phyloP scores from a whole-genome alignment of 1,139 yeast species.

The Yamadazyma dushanensis region DNA sequence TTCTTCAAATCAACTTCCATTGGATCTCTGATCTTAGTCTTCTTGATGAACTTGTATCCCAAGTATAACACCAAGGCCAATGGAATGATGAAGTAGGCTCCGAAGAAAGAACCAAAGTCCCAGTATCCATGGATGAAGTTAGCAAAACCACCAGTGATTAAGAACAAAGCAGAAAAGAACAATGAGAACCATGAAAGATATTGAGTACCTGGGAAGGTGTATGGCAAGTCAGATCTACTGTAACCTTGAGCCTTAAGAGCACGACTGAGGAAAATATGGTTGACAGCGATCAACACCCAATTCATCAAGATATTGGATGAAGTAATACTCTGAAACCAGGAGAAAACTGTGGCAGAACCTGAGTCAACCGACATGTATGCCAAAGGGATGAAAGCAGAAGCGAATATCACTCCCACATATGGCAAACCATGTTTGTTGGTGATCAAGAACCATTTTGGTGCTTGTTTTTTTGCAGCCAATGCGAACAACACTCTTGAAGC shows the following conservation, averaged over 20 bases:
- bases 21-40: conserved; percentile 26
- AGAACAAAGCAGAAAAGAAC: conserved; percentile 28
- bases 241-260: conserved; percentile 34
- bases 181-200: conserved; percentile 38
- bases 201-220: conserved; percentile 25
- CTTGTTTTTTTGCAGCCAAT: conserved; percentile 47
- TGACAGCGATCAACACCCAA: conserved; percentile 41
- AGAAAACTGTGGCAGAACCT: conserved; percentile 50
- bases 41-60: conserved; percentile 30
- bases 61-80: conserved; percentile 24
- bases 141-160: conserved; percentile 42
- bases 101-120: conserved; percentile 32
- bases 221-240: conserved; percentile 36
- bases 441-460: conserved; percentile 45
- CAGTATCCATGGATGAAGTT: conserved; percentile 38
- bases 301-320: conserved; percentile 58
- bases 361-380: conserved; percentile 58
- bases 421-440: conserved; percentile 61
- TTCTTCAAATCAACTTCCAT: conserved; percentile 33
- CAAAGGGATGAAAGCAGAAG: conserved; percentile 54
- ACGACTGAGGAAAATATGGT: conserved; percentile 35
- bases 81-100: conserved; percentile 40
- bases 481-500: conserved; percentile 54
- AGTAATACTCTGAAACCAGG: conserved; percentile 65
- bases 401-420: conserved; percentile 46